Evolutionary conservation across 1,284 basidiomycete genomes (phyloP).

Genomic region (Leucoagaricus sp.): DNA sequence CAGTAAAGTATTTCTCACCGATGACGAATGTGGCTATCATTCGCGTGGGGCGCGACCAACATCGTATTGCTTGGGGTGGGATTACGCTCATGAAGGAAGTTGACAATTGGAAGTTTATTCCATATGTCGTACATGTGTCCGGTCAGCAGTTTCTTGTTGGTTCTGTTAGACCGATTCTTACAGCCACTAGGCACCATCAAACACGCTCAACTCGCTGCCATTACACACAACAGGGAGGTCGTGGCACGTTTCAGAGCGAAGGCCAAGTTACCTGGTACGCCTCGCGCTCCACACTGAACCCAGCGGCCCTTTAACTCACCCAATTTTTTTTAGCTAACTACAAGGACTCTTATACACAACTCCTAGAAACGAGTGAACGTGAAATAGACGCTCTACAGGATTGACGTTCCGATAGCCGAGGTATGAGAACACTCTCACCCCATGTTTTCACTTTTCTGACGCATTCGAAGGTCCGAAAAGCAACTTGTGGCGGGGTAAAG

Average conservation of each 20-base stretch:
- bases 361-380: conserved; percentile 52
- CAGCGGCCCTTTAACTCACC: background rate
- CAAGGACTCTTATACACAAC: conserved; percentile 59
- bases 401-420: conserved; percentile 28
- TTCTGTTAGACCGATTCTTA: background rate
- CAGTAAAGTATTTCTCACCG: conserved; percentile 64
- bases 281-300: background rate
- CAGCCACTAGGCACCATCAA: conserved; percentile 68
- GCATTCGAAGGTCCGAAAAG: background rate
- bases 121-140: conserved; percentile 74
- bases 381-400: conserved; percentile 69
- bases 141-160: conserved; percentile 42
- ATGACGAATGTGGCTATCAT: conserved; percentile 77
- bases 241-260: conserved; percentile 64
- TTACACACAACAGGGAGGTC: conserved; percentile 67
- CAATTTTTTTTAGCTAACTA: conserved; percentile 39
- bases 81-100: conserved; percentile 64
- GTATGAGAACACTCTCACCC: background rate
- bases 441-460: background rate
- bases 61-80: conserved; percentile 73
- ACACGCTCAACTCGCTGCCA: conserved; percentile 74
- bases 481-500: background rate
- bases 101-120: conserved; percentile 58
- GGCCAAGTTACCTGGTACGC: conserved; percentile 52
- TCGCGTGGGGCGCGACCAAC: conserved; percentile 76